These are phyloP conservation scores for Epichloe glyceriae DNA, from an alignment of 2,329 filamentous ascomycete species.

Conservation along the genomic window DNA sequence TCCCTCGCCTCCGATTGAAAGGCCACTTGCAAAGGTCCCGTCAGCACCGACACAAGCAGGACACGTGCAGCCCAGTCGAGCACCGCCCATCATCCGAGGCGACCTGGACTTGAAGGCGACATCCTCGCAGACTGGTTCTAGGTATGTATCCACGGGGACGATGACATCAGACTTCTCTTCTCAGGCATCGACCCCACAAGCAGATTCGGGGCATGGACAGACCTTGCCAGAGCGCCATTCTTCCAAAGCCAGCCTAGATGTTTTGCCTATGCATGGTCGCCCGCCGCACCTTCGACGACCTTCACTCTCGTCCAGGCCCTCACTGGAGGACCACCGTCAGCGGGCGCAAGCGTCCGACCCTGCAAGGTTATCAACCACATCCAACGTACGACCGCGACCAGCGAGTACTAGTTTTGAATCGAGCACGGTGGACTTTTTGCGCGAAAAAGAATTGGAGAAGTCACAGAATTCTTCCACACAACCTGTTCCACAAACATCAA, in stretches of 20 bases:
- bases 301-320: slow-evolving; percentile 10
- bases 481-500: background rate
- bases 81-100: slow-evolving; percentile 50
- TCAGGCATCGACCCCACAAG: slow-evolving; percentile 24
- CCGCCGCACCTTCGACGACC: slow-evolving; percentile 13
- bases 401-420: slow-evolving; percentile 73
- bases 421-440: slow-evolving; percentile 62
- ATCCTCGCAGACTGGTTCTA: slow-evolving; percentile 28
- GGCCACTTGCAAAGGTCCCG: slow-evolving; percentile 23
- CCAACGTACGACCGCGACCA: slow-evolving; percentile 49
- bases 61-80: slow-evolving; percentile 37
- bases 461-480: slow-evolving; percentile 16
- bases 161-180: slow-evolving; percentile 55
- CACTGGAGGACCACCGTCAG: slow-evolving; percentile 12
- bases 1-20: slow-evolving; percentile 15
- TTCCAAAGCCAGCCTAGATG: background rate
- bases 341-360: slow-evolving; percentile 11
- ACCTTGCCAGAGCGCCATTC: slow-evolving; percentile 2
- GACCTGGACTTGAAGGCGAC: slow-evolving; percentile 50
- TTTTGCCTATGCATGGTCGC: slow-evolving; percentile 11
- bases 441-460: slow-evolving; percentile 54
- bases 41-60: slow-evolving; percentile 28
- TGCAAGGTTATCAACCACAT: slow-evolving; percentile 15
- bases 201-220: slow-evolving; percentile 10
- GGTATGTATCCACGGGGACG: slow-evolving; percentile 52